Evolutionary conservation across 768 basidiomycete species (phyloP), one percentile per base, ranked within the genome.

Genomic region (Cystobasidium ongulense): DNA sequence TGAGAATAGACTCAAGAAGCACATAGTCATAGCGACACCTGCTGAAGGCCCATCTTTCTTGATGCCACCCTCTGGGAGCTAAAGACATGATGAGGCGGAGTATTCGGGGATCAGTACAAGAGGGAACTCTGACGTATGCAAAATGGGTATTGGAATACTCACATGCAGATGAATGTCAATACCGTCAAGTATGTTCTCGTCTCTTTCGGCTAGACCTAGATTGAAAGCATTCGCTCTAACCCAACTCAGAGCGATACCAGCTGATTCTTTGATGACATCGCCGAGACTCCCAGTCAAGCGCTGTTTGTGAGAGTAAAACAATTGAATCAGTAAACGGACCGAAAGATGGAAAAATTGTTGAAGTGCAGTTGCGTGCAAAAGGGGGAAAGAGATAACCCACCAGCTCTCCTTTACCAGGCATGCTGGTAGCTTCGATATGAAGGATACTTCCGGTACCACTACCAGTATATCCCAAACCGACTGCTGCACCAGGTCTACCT

Each of bases 241-340:
- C 92, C 93, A 96, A 79, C 90, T 92, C 77, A 96, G 82, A 0
- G 91, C 91, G 54, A 97, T 83, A 79, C 91, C 90, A 8, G 88
- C 92, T 75, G 90, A 91, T 83, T 97, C 93, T 80, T 89, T 89
- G 82, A 96, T 92, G 21, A 93, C 91, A 65, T 92, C 91, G 2
- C 92, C 92, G 52, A 95, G 81, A 77, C 87, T 88, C 3, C 92
- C 92, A 0, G 92, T 95, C 75, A 91, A 81, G 78, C 65, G 65
- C 65, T 67, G 23, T 38, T n/a, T n/a, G n/a, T n/a, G n/a, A 38
- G 31, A 63, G 25, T 43, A 13, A 39, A 41, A 13, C 43, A 46
- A 46, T 46, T 13, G 43, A 25, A 35, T 64, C 36, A 64, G 63
- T 17, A 17, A 29, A 18, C 33, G 25, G 25, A 18, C 8, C 36